phyloP scores from a whole-genome alignment of 768 basidiomycete genomes.

The Steccherinum ochraceum region DNA sequence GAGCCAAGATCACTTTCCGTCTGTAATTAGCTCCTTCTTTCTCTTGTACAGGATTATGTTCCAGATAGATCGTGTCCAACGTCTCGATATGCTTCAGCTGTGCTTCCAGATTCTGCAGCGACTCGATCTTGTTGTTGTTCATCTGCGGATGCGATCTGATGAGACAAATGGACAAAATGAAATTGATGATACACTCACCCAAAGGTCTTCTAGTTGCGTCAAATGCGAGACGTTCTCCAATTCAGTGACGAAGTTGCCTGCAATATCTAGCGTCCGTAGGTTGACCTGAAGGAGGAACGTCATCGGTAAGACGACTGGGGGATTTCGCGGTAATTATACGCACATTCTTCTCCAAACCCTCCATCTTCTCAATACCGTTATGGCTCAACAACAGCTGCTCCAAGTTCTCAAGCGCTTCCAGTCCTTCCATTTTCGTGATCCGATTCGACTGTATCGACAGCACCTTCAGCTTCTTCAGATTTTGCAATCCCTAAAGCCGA shows the following conservation, averaged over 20 bases:
- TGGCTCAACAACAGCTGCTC: slow-evolving; percentile 93
- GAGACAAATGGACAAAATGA: neutral
- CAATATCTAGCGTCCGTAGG: slow-evolving; percentile 82
- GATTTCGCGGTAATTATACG: slow-evolving; percentile 20
- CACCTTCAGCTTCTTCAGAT: slow-evolving; percentile 70
- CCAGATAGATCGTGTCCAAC: slow-evolving; percentile 88
- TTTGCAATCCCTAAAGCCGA: slow-evolving; percentile 52
- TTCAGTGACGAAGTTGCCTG: slow-evolving; percentile 72
- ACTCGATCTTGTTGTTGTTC: slow-evolving; percentile 79
- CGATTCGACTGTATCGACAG: slow-evolving; percentile 93
- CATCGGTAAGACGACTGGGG: neutral
- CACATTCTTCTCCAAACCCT: slow-evolving; percentile 84
- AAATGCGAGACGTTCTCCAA: slow-evolving; percentile 84
- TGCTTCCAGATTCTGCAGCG: slow-evolving; percentile 58
- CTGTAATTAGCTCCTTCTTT: slow-evolving; percentile 74
- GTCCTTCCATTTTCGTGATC: slow-evolving; percentile 78
- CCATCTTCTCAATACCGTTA: slow-evolving; percentile 79
- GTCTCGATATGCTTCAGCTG: slow-evolving; percentile 55
- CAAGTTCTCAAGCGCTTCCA: slow-evolving; percentile 65
- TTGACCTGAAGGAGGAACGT: slow-evolving; percentile 34
- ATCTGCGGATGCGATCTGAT: slow-evolving; percentile 47
- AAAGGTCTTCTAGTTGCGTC: slow-evolving; percentile 78
- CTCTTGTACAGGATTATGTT: slow-evolving; percentile 88
- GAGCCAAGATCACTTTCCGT: slow-evolving; percentile 80
- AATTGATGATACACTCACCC: slow-evolving; percentile 48